A percentile compares a stretch with the other conserved stretches of the same genome.
phyloP scores from a whole-genome alignment of 139 green algal genomes.

The Astrephomene gubernaculifera region DNA sequence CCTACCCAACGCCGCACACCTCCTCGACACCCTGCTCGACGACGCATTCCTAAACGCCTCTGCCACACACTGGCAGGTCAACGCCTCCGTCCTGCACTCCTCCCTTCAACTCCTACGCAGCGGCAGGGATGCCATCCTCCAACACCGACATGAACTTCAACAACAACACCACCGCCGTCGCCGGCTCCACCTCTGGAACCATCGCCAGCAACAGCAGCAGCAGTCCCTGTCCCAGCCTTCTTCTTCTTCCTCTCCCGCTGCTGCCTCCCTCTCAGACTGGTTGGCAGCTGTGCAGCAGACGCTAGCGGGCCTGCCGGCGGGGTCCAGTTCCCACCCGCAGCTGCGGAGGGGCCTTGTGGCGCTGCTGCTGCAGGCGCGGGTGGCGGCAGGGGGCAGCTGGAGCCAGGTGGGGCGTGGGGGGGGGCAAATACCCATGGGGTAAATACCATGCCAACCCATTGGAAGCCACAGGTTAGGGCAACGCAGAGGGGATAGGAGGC shows the following conservation, averaged over 20 bases:
- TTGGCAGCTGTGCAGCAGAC: not conserved
- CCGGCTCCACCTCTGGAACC: too few species aligned
- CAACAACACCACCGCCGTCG: too few species aligned
- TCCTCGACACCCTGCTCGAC: not conserved
- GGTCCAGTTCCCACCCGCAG: not conserved
- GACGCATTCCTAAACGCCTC: too few species aligned
- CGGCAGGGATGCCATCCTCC: not conserved
- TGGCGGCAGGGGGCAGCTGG: not conserved
- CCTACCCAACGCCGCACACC: not conserved
- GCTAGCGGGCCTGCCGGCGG: not conserved
- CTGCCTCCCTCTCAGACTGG: too few species aligned
- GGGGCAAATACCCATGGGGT: too few species aligned
- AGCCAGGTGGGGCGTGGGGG: not conserved
- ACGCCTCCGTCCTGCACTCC: not conserved
- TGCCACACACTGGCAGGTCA: conserved; percentile 6
- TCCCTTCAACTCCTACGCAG: not conserved
- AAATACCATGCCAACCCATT: too few species aligned
- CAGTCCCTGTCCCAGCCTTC: not conserved
- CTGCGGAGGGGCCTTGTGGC: not conserved
- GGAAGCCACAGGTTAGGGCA: too few species aligned
- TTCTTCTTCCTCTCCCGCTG: too few species aligned
- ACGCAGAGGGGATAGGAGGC: too few species aligned
- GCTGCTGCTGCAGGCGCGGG: not conserved
- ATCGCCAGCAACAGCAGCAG: not conserved
- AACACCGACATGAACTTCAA: too few species aligned